These are phyloP conservation scores for Penicillium psychrosexuale DNA, from an alignment of 2,329 filamentous ascomycete genomes.

Conservation along the genomic window DNA sequence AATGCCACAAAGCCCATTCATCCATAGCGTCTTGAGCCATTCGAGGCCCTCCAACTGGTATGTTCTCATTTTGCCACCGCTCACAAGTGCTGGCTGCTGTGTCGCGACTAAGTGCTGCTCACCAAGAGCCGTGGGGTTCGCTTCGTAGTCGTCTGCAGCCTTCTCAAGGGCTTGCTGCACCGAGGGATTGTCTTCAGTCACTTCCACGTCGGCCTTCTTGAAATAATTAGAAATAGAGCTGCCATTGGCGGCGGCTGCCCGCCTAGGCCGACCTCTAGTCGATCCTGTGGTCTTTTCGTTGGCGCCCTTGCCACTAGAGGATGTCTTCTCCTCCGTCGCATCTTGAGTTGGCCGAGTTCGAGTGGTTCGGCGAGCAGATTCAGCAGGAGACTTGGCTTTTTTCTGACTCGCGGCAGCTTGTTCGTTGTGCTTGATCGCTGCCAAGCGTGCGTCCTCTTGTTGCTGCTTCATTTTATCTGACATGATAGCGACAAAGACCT, in stretches of 20 bases:
- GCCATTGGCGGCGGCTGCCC: conserved; percentile 23
- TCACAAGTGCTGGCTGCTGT: conserved; percentile 78
- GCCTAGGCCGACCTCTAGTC: conserved; percentile 31
- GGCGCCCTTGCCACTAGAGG: conserved; percentile 15
- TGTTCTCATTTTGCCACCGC: conserved; percentile 84
- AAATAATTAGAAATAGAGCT: conserved; percentile 59
- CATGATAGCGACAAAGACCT: conserved; percentile 51
- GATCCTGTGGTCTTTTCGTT: conserved; percentile 19
- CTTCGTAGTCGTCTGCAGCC: conserved; percentile 56
- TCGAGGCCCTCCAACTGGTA: conserved; percentile 94
- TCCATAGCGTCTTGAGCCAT: conserved; percentile 79
- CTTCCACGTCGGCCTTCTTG: conserved; percentile 57
- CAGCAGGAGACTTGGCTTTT: conserved; percentile 25
- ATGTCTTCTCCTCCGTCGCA: conserved; percentile 15
- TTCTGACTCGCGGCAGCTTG: conserved; percentile 27
- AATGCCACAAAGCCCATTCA: conserved; percentile 90
- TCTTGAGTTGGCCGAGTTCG: conserved; percentile 27
- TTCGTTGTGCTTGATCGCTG: conserved; percentile 32
- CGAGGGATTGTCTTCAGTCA: conserved; percentile 51
- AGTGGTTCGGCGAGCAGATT: conserved; percentile 30
- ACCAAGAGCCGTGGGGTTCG: conserved; percentile 59
- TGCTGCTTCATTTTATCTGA: conserved; percentile 51
- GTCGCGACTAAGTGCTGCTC: conserved; percentile 73
- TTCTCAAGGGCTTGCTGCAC: conserved; percentile 59
- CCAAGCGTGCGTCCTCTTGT: conserved; percentile 42